These are phyloP conservation scores for Mallotus japonicus DNA, from an alignment of 441 rosid species.

Conservation along the genomic window DNA sequence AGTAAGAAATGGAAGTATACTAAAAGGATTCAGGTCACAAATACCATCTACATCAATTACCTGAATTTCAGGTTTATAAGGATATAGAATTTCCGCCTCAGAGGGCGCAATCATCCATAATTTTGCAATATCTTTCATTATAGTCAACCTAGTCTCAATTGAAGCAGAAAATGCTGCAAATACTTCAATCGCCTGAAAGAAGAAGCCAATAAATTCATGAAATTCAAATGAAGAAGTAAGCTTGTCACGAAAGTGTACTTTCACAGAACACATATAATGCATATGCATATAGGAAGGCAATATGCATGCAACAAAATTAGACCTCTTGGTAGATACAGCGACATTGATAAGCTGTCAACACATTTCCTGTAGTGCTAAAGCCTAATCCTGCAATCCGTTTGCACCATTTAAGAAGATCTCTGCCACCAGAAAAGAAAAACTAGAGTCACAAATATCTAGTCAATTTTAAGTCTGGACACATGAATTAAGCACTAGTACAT, in stretches of 20 bases:
- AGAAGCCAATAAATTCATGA: constrained; percentile 21
- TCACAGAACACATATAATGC: neutral
- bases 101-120: constrained; percentile 62
- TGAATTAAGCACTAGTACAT: constrained; percentile 6
- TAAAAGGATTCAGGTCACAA: constrained; percentile 1
- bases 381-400: constrained; percentile 63
- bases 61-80: constrained; percentile 77
- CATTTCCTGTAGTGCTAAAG: constrained; percentile 27
- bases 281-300: constrained; percentile 5
- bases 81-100: constrained; percentile 40
- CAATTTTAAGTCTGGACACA: constrained; percentile 13
- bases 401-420: constrained; percentile 99
- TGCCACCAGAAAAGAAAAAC: constrained; percentile 39
- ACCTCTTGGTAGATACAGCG: constrained; percentile 80
- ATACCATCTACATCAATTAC: constrained; percentile 39
- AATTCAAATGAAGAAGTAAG: neutral
- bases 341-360: constrained; percentile 52
- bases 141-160: constrained; percentile 44
- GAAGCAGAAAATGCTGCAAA: constrained; percentile 71
- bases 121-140: constrained; percentile 61
- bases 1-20: constrained; percentile 28
- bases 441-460: constrained; percentile 16
- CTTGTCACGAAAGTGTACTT: neutral
- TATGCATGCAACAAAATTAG: constrained; percentile 18
- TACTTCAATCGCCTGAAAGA: constrained; percentile 74